Evolutionary conservation across 2,329 filamentous ascomycete species (phyloP), one percentile per base, ranked within the genome.

Genomic region (Xylariaceae sp.): DNA sequence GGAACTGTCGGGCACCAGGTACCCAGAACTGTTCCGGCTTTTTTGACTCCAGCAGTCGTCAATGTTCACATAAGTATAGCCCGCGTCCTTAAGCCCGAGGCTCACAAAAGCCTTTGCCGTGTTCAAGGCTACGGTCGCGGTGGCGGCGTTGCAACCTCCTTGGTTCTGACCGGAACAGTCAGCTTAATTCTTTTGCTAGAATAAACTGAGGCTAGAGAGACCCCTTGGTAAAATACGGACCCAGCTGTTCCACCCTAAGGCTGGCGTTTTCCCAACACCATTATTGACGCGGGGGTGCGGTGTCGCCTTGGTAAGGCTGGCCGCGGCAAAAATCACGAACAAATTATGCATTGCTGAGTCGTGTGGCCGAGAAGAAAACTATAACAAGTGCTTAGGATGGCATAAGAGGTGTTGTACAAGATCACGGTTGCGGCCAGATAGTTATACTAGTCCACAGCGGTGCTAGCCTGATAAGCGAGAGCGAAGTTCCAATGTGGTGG

Each of bases 1-100:
- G 9, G 24, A 16, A 18, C 6, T 8, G 18, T 45, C 16, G 11
- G 18, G 70, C 68, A 26, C 21, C 4, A 42, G 18, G 21, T 42
- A 6, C 7, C 39, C 39, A 8, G 21, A n/a, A 8, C 10, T 15
- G 24, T 42, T 18, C 7, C 39, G 21, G 21, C 15, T 18, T 6
- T 42, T 15, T 13, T 18, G 5, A 6, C n/a, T 6, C 39, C 39
- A 42, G 39, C 39, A 26, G 9, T 42, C 39, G n/a, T 42, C 39
- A 13, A 42, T 42, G 18, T 26, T 42, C 10, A 42, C 15, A n/a
- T 42, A 42, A 4, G 4, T 4, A 15, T 42, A 42, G n/a, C 39
- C 39, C 20, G 24, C 39, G 15, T 42, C 39, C 39, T 42, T 37
- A 16, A 37, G 35, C 6, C 35, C 35, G 7, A 37, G 35, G 35